phyloP scores from a whole-genome alignment of 1,284 basidiomycete genomes.

The Tremellales sp. region DNA sequence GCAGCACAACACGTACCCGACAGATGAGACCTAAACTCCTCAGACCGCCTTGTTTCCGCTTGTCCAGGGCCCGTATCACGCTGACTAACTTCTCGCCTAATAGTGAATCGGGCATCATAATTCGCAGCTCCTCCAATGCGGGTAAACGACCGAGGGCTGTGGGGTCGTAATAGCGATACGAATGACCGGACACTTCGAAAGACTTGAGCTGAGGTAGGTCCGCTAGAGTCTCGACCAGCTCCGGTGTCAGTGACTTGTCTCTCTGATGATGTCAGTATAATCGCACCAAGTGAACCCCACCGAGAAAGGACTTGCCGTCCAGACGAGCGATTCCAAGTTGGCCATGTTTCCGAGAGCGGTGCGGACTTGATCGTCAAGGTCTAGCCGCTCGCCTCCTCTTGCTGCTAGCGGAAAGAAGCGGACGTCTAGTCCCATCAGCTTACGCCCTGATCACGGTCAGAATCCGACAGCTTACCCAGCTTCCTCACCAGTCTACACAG shows the following conservation, averaged over 20 bases:
- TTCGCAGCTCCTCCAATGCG: constrained; percentile 34
- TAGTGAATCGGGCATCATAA: constrained; percentile 44
- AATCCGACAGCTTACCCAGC: constrained; percentile 30
- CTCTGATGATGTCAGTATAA: constrained; percentile 29
- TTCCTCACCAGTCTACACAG: constrained; percentile 32
- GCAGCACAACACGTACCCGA: constrained; percentile 17
- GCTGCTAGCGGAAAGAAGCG: constrained; percentile 43
- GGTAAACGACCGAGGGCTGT: constrained; percentile 22
- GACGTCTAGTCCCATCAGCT: constrained; percentile 20
- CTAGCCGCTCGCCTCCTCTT: constrained; percentile 25
- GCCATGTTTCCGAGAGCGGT: constrained; percentile 29
- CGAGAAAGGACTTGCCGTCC: constrained; percentile 39
- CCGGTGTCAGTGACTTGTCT: constrained; percentile 36
- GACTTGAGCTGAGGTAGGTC: constrained; percentile 20
- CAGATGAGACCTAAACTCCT: constrained; percentile 37
- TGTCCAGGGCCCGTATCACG: constrained; percentile 18
- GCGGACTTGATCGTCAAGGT: constrained; percentile 33
- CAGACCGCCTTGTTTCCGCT: constrained; percentile 24
- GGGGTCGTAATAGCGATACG: constrained; percentile 36
- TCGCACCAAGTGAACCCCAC: no score
- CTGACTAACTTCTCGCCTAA: constrained; percentile 23
- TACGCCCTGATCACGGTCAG: neutral
- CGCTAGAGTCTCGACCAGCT: constrained; percentile 30
- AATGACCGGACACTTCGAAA: constrained; percentile 45
- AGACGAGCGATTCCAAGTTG: constrained; percentile 37